Base-by-base conservation (phyloP, 2,329 filamentous ascomycete species). In the Nigrospora sphaerica region DNA sequence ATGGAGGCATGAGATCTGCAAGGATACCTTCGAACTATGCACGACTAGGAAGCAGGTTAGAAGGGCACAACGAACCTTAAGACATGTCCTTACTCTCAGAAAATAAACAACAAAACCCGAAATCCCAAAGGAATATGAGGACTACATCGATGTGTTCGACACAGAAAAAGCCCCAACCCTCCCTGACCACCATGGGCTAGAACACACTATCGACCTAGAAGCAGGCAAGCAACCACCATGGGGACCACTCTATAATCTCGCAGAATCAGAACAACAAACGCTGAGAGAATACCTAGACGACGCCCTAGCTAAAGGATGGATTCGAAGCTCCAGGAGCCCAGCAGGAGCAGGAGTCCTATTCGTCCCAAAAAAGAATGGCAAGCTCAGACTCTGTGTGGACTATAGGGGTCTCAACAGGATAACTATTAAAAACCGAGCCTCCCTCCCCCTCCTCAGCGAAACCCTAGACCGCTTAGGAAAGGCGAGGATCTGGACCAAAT, bases 281-380 rank as follows among this genome's bases (percentile, higher is more conserved):
- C 32, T 34, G 10, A 10, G 32, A 10, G 10, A 34, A 34, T 34
- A 34, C 14, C 10, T 34, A 34, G 10, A 34, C 10, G 10, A 10
- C 10, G 32, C 32, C 10, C 32, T 34, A 34, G 10, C 14, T 10
- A 34, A 34, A 14, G 32, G 32, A 34, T 34, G 14, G 32, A 34
- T 34, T 34, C 32, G 32, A 10, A 10, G 10, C 32, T 34, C 32
- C 14, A 34, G 32, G 32, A 34, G 32, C 14, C 14, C 32, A 10
- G 32, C 32, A 34, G 32, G 32, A 10, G 14, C 28, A 41, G 7
- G 10, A 18, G 36, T 47, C 32, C n/a, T 49, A 1, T 50, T 51
- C 49, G 47, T 49, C 18, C 32, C 46, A 32, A 52, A 49, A 42
- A 47, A 47, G 19, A n/a, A 46, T n/a, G 12, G 28, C 11, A 41